Percentiles rank a stretch among this genome's conserved stretches.
phyloP scores from a whole-genome alignment of 352 stramenopile genomes.

The Saprolegnia diclina region DNA sequence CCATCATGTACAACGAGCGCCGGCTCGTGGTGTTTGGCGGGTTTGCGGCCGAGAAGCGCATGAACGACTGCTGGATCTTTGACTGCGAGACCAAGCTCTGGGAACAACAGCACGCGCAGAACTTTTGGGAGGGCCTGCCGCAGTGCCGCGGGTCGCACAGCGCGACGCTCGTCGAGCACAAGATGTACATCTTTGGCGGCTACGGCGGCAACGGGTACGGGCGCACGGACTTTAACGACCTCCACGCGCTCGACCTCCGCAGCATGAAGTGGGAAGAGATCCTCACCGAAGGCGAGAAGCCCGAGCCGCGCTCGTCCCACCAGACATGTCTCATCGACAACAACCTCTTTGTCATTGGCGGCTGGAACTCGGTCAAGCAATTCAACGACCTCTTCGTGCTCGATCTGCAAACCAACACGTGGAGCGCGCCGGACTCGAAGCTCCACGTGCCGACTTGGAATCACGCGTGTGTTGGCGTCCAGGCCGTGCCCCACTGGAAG shows the following conservation, averaged over 20 bases:
- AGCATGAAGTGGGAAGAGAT: slow-evolving; percentile 90
- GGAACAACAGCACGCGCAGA: slow-evolving; percentile 85
- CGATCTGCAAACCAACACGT: slow-evolving; percentile 80
- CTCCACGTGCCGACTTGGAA: slow-evolving; percentile 88
- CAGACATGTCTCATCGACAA: slow-evolving; percentile 87
- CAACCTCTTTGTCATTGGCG: slow-evolving; percentile 91
- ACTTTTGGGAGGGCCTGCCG: slow-evolving; percentile 86
- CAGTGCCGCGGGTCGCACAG: slow-evolving; percentile 89
- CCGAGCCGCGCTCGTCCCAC: slow-evolving; percentile 90
- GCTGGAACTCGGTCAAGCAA: slow-evolving; percentile 94
- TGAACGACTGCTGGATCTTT: slow-evolving; percentile 97
- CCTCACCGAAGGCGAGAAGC: slow-evolving; percentile 80
- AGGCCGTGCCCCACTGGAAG: slow-evolving; percentile 96
- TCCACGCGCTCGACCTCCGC: slow-evolving; percentile 87
- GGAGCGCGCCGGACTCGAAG: slow-evolving; percentile 59
- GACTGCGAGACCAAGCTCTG: slow-evolving; percentile 91
- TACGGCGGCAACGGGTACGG: slow-evolving; percentile 95
- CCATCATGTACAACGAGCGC: slow-evolving; percentile 65
- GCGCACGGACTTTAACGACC: slow-evolving; percentile 93
- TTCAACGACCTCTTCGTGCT: slow-evolving; percentile 95
- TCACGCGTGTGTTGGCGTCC: slow-evolving; percentile 90
- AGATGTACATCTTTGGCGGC: slow-evolving; percentile 94
- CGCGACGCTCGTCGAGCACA: slow-evolving; percentile 79
- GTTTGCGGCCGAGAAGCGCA: slow-evolving; percentile 88
- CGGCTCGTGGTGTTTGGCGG: slow-evolving; percentile 93